Evolutionary conservation across 805 yeast genomes (phyloP).

Genomic region (Yarrowia deformans): DNA sequence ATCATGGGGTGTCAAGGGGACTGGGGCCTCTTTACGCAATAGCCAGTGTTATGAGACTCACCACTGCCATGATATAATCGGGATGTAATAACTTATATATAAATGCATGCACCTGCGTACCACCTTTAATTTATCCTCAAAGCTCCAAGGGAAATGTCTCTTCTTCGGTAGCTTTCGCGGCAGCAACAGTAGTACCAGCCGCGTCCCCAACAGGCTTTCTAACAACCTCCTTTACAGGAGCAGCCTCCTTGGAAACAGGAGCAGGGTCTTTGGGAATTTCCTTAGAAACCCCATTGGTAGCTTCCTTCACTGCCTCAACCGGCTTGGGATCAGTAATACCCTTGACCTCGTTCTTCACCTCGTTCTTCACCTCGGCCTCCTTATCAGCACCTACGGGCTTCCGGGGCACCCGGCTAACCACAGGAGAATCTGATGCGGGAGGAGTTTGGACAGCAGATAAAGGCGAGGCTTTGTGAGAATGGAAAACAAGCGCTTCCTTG

Average conservation of each 20-base stretch:
- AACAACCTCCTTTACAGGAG: conserved; percentile 1
- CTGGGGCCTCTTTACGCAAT: not conserved
- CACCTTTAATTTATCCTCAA: not conserved
- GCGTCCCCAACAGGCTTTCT: conserved; percentile 5
- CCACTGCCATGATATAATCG: not conserved
- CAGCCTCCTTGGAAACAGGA: not conserved
- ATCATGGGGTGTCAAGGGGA: conserved; percentile 11
- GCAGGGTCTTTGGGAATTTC: too few relatives aligned
- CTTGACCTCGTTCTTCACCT: not conserved
- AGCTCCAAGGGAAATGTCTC: conserved; percentile 34
- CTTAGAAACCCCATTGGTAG: not conserved
- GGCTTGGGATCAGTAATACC: not conserved
- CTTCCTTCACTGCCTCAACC: not conserved
- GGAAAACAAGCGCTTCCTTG: conserved; percentile 27
- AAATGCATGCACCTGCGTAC: conserved; percentile 23
- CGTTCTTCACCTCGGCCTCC: not conserved
- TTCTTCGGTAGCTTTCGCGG: conserved; percentile 1
- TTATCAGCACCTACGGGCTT: conserved; percentile 20
- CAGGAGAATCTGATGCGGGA: conserved; percentile 33
- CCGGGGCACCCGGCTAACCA: conserved; percentile 26
- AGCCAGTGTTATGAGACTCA: too few relatives aligned
- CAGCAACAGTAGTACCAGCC: not conserved
- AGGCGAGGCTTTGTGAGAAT: conserved; percentile 36
- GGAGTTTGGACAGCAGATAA: conserved; percentile 37
- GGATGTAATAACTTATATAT: conserved; percentile 27